Conservation (phyloP, 495 filamentous ascomycete species). For the Aspergillus taichungensis region DNA sequence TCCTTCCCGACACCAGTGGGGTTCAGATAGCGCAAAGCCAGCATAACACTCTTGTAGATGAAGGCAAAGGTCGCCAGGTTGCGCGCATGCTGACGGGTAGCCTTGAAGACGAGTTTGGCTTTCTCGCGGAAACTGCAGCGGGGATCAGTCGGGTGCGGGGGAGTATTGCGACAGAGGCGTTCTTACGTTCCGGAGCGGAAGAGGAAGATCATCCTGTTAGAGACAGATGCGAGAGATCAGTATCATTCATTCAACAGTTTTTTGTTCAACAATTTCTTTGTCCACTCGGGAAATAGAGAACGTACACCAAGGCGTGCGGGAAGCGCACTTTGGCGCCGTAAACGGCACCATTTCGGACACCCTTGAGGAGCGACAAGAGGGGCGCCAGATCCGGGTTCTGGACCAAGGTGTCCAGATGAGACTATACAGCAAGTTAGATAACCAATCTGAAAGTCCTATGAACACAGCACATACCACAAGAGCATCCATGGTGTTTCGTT, state of each 20-base stretch:
- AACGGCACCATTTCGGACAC: slow-evolving; percentile 88
- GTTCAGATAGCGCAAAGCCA: slow-evolving; percentile 57
- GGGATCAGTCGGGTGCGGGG: slow-evolving; percentile 5
- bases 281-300: slow-evolving; percentile 3
- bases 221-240: neutral
- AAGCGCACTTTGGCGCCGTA: slow-evolving; percentile 98
- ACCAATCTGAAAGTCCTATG: neutral
- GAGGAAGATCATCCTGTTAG: slow-evolving; percentile 75
- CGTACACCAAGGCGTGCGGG: slow-evolving; percentile 90
- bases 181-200: slow-evolving; percentile 84
- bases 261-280: neutral
- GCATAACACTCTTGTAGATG: slow-evolving; percentile 76
- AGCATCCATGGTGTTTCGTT: slow-evolving; percentile 28
- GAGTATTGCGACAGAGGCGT: slow-evolving; percentile 1
- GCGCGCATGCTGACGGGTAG: slow-evolving; percentile 80
- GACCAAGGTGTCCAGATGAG: slow-evolving; percentile 55
- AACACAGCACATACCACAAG: slow-evolving; percentile 22
- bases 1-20: slow-evolving; percentile 51
- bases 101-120: slow-evolving; percentile 63
- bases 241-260: no score
- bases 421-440: slow-evolving; percentile 11
- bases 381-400: slow-evolving; percentile 79
- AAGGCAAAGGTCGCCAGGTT: slow-evolving; percentile 88
- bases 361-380: slow-evolving; percentile 75
- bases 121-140: slow-evolving; percentile 64